phyloP scores from a whole-genome alignment of 2,329 filamentous ascomycete species.

The Fusarium albosuccineum region DNA sequence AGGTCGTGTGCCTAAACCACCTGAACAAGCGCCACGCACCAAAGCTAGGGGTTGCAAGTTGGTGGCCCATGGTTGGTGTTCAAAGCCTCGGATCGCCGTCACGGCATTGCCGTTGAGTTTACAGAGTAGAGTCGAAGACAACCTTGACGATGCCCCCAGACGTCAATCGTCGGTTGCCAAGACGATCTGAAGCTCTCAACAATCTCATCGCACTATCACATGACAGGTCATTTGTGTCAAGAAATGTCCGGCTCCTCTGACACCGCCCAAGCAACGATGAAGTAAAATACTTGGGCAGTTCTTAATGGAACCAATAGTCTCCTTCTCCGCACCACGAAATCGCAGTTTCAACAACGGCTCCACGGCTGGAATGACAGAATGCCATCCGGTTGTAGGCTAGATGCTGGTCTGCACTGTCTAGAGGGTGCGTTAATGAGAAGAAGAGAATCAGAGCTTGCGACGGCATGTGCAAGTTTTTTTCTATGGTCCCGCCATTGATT shows the following conservation, averaged over 20 bases:
- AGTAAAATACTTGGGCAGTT: constrained; percentile 65
- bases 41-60: not conserved
- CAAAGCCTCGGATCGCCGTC: constrained; percentile 3
- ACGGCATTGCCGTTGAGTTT: constrained; percentile 5
- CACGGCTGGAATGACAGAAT: constrained; percentile 76
- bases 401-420: constrained; percentile 89
- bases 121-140: not conserved
- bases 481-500: not conserved
- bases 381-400: constrained; percentile 69
- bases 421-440: constrained; percentile 75
- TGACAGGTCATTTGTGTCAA: constrained; percentile 3
- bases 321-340: constrained; percentile 71
- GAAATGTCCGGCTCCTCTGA: constrained; percentile 58
- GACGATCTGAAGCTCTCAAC: constrained; percentile 2
- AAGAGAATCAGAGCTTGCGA: constrained; percentile 34
- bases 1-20: constrained; percentile 15
- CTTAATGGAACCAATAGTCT: constrained; percentile 66
- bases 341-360: constrained; percentile 73
- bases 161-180: not conserved
- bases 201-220: constrained; percentile 3
- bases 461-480: constrained; percentile 27
- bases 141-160: not conserved
- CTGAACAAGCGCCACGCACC: constrained; percentile 10
- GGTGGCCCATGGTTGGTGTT: not conserved
- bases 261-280: constrained; percentile 54